Conservation (phyloP, 2,329 filamentous ascomycete species). For the Alternaria atra region DNA sequence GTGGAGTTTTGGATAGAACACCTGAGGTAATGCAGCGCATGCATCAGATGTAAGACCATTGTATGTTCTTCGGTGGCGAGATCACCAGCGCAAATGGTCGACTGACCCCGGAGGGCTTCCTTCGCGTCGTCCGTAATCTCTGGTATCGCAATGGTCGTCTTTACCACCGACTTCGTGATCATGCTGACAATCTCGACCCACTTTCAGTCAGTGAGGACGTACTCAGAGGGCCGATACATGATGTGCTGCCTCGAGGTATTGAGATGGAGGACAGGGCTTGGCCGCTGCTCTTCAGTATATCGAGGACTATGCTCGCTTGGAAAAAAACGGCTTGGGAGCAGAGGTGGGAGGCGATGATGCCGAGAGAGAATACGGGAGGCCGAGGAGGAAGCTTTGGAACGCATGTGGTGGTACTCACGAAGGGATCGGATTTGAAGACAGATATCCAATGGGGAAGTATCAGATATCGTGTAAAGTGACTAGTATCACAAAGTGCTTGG, state of each 20-base stretch:
- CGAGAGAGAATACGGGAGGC: not conserved
- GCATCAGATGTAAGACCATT: not conserved
- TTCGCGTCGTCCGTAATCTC: constrained; percentile 1
- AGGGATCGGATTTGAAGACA: not conserved
- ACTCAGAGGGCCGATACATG: not conserved
- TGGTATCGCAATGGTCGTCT: constrained; percentile 9
- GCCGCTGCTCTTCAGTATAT: constrained; percentile 3
- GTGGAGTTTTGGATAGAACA: not conserved
- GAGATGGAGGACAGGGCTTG: not conserved
- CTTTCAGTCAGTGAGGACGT: not conserved
- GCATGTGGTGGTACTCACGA: not conserved
- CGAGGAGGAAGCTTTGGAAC: not conserved
- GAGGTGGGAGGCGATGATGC: not conserved
- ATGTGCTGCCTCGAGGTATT: constrained; percentile 9
- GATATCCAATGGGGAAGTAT: not conserved
- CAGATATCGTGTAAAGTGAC: not conserved
- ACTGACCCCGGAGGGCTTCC: constrained; percentile 2
- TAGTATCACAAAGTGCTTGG: not conserved
- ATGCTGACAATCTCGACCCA: not conserved
- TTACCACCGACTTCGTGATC: not conserved
- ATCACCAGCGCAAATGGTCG: constrained; percentile 12
- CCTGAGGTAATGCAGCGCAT: not conserved
- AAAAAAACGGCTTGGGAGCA: not conserved
- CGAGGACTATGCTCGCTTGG: constrained; percentile 2
- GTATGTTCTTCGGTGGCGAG: constrained; percentile 2